phyloP scores from a whole-genome alignment of 2,329 filamentous ascomycete species.

The Colletotrichum sp. region DNA sequence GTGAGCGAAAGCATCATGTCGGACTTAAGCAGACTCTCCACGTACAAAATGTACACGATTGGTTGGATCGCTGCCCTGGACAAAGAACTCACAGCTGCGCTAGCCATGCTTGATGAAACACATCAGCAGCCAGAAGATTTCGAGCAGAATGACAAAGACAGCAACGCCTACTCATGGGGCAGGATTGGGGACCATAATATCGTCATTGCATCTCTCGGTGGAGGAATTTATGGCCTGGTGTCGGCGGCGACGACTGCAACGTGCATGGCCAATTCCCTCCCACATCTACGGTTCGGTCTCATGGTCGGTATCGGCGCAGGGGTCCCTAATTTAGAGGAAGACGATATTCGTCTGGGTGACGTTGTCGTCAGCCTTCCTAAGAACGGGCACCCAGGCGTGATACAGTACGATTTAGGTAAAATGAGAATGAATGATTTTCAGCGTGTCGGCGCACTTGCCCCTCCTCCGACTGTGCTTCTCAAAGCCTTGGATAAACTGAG shows the following conservation, averaged over 20 bases:
- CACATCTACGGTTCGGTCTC: neutral
- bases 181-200: conserved; percentile 20
- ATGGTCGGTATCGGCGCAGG: conserved; percentile 33
- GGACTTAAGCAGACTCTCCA: neutral
- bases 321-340: too few relatives aligned
- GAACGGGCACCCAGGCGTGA: too few relatives aligned
- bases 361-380: too few relatives aligned
- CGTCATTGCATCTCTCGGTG: conserved; percentile 23
- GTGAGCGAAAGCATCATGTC: neutral
- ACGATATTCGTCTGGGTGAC: too few relatives aligned
- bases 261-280: conserved; percentile 30
- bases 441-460: too few relatives aligned
- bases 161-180: conserved; percentile 16
- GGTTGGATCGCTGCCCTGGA: neutral
- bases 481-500: too few relatives aligned
- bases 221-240: conserved; percentile 1
- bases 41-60: neutral
- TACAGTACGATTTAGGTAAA: too few relatives aligned
- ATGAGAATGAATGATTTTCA: too few relatives aligned
- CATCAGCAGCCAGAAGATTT: neutral
- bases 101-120: neutral
- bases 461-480: too few relatives aligned
- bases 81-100: neutral
- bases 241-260: conserved; percentile 22
- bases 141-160: neutral